phyloP scores from a whole-genome alignment of 2,329 filamentous ascomycete species.

The Alternaria ventricosa region DNA sequence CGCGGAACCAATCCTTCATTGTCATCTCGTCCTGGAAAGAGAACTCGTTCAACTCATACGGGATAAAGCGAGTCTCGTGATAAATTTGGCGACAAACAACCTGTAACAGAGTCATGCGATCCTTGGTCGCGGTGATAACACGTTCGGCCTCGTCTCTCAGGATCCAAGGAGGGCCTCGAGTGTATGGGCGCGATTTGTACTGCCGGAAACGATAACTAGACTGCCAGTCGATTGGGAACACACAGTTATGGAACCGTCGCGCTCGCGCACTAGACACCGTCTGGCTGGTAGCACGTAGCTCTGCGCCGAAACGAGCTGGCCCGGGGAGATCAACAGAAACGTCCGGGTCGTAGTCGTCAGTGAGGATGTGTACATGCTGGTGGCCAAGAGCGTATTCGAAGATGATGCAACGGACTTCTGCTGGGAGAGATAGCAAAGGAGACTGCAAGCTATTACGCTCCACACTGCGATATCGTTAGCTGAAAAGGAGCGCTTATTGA shows the following conservation, averaged over 20 bases:
- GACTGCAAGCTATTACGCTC: neutral
- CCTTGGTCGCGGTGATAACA: neutral
- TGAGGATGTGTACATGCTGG: neutral
- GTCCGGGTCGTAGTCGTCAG: neutral
- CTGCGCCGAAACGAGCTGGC: neutral
- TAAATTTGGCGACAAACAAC: neutral
- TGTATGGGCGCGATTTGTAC: neutral
- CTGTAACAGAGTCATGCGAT: neutral
- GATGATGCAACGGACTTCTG: neutral
- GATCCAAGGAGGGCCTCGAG: too few species aligned
- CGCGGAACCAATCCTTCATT: neutral
- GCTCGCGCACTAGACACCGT: too few species aligned
- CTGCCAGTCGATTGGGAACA: neutral
- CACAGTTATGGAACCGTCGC: neutral
- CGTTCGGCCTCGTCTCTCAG: neutral
- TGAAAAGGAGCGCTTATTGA: too few species aligned
- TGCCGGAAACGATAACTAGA: neutral
- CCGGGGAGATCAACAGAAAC: neutral
- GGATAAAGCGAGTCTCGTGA: neutral
- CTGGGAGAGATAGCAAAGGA: neutral
- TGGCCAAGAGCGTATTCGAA: neutral
- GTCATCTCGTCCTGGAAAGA: neutral
- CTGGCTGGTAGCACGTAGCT: too few species aligned
- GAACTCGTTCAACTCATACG: neutral
- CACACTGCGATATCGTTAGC: neutral